Evolutionary conservation across 352 stramenopile genomes (phyloP), one percentile per base, ranked within the genome.

Genomic region (Phytopythium helicoides): DNA sequence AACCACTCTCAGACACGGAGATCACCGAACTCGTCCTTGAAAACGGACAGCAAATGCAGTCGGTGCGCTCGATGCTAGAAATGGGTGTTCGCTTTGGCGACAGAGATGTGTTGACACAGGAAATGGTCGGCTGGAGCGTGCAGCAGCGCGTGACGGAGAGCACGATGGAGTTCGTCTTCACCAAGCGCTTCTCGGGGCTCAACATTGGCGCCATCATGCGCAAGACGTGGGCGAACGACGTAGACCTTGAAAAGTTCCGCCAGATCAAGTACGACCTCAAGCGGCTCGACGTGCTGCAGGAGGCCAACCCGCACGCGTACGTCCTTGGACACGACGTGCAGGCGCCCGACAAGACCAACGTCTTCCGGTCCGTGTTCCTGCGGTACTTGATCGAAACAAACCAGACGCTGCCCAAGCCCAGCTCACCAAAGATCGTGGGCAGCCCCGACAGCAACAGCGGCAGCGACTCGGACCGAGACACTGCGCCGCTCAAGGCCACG

Each of bases 171-270:
- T 77, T 63, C 38, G 59, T 64, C 16, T 81, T 73, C 25, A 63
- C 60, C 15, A 81, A 81, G 46, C 59, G 18, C 1, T 76, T 77
- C 47, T 19, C 34, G 16, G 59, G 55, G 0, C 39, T 72, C 8
- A 65, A 71, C 33, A 68, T 72, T 1, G 47, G 54, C 2, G 19
- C 56, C 3, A 28, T 75, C 31, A 66, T 73, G 64, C 53, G 67
- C 28, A 73, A 73, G 51, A 73, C 65, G 18, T 81, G 71, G 71
- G 53, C 56, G 14, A 68, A 72, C n/a, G 64, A 81, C 46, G 62
- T 73, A 50, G 48, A 62, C 14, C 56, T 79, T n/a, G 60, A 66
- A 1, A 52, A 66, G 19, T 73, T 73, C 23, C 58, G 62, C n/a
- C 68, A 64, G 39, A 61, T 73, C 18, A 74, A 75, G 34, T 62